These are phyloP conservation scores for Jimgerdemannia flammicorona DNA, from an alignment of 192 early-diverging fungal species.

Conservation along the genomic window DNA sequence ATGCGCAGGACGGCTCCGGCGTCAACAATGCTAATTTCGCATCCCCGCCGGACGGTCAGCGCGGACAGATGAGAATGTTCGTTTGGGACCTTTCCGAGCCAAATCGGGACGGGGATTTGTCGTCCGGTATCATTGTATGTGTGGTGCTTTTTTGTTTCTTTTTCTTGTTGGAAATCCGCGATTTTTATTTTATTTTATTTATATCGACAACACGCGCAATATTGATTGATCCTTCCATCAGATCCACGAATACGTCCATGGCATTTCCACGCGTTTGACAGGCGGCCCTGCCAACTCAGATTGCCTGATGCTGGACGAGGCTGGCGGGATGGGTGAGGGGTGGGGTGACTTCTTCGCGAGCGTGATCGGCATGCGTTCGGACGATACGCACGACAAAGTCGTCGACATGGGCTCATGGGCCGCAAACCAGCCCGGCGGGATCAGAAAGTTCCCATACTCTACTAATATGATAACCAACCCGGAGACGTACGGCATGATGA, in stretches of 20 bases:
- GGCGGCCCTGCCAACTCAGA: constrained; percentile 89
- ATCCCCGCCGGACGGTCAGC: constrained; percentile 90
- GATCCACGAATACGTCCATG: constrained; percentile 93
- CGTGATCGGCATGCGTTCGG: constrained; percentile 59
- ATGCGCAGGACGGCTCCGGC: constrained; percentile 90
- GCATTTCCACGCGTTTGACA: constrained; percentile 86
- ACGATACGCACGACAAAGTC: constrained; percentile 50
- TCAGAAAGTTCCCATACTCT: constrained; percentile 84
- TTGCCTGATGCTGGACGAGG: constrained; percentile 84
- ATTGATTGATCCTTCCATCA: not conserved
- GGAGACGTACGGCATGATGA: constrained; percentile 72
- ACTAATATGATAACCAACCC: constrained; percentile 75
- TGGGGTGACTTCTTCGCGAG: constrained; percentile 95
- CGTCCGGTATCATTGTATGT: constrained; percentile 77
- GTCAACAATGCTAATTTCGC: constrained; percentile 96
- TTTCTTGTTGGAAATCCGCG: too few species aligned
- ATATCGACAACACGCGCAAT: not conserved
- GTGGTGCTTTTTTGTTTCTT: not conserved
- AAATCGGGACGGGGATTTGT: constrained; percentile 82
- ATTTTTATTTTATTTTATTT: too few species aligned
- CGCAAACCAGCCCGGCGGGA: constrained; percentile 71
- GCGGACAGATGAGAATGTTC: constrained; percentile 93
- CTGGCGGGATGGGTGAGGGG: constrained; percentile 93
- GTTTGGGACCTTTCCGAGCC: constrained; percentile 80
- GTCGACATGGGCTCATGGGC: constrained; percentile 82